Conservation (phyloP, 768 basidiomycete species). For the Galerina sulciceps region DNA sequence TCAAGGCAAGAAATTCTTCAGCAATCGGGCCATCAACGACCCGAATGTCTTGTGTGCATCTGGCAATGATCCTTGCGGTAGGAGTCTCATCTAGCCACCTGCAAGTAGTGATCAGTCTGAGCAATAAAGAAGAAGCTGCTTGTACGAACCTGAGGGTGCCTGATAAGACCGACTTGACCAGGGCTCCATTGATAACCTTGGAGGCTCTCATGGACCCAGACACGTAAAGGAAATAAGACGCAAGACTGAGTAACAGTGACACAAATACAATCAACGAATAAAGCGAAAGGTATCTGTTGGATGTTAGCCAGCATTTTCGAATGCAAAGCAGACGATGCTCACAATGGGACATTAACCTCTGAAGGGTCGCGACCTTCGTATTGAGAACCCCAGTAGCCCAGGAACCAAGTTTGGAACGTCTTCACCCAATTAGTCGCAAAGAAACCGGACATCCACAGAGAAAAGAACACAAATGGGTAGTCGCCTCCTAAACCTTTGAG, state of each 20-base stretch:
- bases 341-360: slow-evolving; percentile 38
- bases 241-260: slow-evolving; percentile 30
- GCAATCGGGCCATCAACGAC: slow-evolving; percentile 49
- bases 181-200: slow-evolving; percentile 10
- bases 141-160: slow-evolving; percentile 15
- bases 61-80: slow-evolving; percentile 12
- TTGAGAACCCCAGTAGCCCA: slow-evolving; percentile 50
- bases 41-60: slow-evolving; percentile 29
- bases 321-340: slow-evolving; percentile 18
- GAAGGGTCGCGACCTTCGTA: slow-evolving; percentile 35
- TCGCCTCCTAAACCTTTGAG: slow-evolving; percentile 37
- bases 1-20: slow-evolving; percentile 26
- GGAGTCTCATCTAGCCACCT: slow-evolving; percentile 19
- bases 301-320: slow-evolving; percentile 7
- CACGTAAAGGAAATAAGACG: slow-evolving; percentile 7
- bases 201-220: slow-evolving; percentile 42
- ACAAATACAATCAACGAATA: slow-evolving; percentile 42
- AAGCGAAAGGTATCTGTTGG: slow-evolving; percentile 3
- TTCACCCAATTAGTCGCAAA: slow-evolving; percentile 27
- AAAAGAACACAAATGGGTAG: slow-evolving; percentile 37
- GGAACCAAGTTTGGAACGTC: slow-evolving; percentile 42
- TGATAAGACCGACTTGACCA: slow-evolving; percentile 14
- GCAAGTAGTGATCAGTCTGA: not conserved
- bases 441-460: slow-evolving; percentile 26
- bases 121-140: too few relatives aligned